Evolutionary conservation across 1,284 basidiomycete genomes (phyloP).

Genomic region (Sphagnurus paluster): DNA sequence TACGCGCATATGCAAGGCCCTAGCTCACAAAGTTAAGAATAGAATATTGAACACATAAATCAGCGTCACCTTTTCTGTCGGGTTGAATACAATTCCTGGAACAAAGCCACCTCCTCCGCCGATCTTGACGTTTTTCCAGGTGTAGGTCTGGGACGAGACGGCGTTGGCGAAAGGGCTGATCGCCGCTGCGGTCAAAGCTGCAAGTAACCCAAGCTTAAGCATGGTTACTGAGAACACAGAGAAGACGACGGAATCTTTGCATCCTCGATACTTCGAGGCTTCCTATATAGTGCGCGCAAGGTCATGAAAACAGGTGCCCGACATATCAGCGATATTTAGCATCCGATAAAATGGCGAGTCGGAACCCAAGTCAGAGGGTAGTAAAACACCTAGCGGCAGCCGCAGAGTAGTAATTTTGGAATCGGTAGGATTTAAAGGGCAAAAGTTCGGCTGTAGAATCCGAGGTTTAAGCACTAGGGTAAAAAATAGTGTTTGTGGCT

Average conservation of each 20-base stretch:
- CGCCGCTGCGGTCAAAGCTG: constrained; percentile 23
- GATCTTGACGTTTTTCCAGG: constrained; percentile 67
- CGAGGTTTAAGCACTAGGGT: constrained; percentile 23
- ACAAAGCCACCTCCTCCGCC: constrained; percentile 43
- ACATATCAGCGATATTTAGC: constrained; percentile 19
- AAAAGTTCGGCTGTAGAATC: constrained; percentile 1
- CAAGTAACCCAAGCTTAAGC: constrained; percentile 25
- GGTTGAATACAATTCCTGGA: constrained; percentile 63
- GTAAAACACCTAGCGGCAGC: background rate
- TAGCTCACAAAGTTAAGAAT: constrained; percentile 27
- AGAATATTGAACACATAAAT: background rate
- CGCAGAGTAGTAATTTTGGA: background rate
- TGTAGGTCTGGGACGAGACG: constrained; percentile 49
- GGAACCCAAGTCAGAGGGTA: constrained; percentile 1
- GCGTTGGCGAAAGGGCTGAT: constrained; percentile 32
- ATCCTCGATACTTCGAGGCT: background rate
- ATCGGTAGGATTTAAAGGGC: background rate
- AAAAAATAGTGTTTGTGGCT: too few species aligned
- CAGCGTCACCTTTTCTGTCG: constrained; percentile 38
- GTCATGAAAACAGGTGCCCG: constrained; percentile 12
- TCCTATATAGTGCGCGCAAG: background rate
- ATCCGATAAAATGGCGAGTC: constrained; percentile 22
- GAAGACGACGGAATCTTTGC: background rate
- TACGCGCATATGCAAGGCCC: constrained; percentile 64
- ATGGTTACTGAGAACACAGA: constrained; percentile 16